A percentile compares a stretch with the other conserved stretches of the same genome.
Evolutionary conservation across 768 basidiomycete species (phyloP).

Genomic region (Mycena floridula): DNA sequence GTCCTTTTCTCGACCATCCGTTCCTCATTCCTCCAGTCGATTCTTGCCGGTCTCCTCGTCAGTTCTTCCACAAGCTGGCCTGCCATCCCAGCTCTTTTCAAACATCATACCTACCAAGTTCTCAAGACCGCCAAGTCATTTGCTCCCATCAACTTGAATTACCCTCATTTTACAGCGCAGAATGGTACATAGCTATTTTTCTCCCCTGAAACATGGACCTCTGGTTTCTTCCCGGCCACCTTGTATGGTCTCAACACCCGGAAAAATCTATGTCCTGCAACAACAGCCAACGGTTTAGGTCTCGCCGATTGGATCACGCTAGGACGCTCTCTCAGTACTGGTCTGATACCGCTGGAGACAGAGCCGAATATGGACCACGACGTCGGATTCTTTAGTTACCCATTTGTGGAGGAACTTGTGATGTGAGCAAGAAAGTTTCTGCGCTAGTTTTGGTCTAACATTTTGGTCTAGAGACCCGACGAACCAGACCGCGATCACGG

Average conservation of each 20-base stretch:
- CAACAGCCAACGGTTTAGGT: constrained; percentile 8
- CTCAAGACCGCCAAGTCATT: constrained; percentile 44
- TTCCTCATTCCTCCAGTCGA: too few relatives aligned
- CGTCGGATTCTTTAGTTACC: constrained; percentile 38
- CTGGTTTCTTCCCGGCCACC: constrained; percentile 35
- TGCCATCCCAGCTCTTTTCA: constrained; percentile 51
- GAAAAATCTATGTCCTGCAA: constrained; percentile 20
- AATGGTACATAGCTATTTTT: constrained; percentile 51
- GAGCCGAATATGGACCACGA: constrained; percentile 32
- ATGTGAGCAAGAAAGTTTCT: constrained; percentile 20
- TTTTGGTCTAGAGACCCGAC: constrained; percentile 21
- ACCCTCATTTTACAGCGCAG: constrained; percentile 57
- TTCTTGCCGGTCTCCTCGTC: too few relatives aligned
- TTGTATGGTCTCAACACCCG: constrained; percentile 33
- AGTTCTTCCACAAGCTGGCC: constrained; percentile 16
- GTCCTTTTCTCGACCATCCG: too few relatives aligned
- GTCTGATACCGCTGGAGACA: constrained; percentile 24
- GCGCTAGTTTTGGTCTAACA: not conserved
- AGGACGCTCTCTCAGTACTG: constrained; percentile 29
- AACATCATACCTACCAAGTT: constrained; percentile 54
- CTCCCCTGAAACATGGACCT: constrained; percentile 36
- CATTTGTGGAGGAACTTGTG: constrained; percentile 31
- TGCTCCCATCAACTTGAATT: constrained; percentile 37
- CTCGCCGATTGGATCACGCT: constrained; percentile 27
- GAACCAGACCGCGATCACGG: constrained; percentile 27